Conservation (phyloP, 1,139 yeast species). For the Starmera stellimalicola region DNA sequence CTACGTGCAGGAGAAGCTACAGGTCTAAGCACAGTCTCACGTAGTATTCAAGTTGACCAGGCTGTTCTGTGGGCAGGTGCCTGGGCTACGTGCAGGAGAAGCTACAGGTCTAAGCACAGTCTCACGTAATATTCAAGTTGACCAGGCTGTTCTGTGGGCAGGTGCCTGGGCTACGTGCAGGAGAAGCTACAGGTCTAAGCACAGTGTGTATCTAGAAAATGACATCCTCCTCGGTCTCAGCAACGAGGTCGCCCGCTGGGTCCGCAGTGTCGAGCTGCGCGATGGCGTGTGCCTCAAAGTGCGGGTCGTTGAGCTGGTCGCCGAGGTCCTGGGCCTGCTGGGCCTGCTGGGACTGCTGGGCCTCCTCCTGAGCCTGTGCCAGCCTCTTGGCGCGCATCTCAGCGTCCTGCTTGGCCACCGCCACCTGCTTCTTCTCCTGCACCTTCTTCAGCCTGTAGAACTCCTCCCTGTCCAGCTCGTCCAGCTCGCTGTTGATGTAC, state of each 20-base stretch:
- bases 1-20: too few species aligned
- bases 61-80: too few species aligned
- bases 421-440: conserved; percentile 86
- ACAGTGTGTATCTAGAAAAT: conserved; percentile 26
- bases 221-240: conserved; percentile 39
- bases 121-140: too few species aligned
- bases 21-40: too few species aligned
- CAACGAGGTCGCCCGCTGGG: conserved; percentile 23
- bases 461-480: conserved; percentile 96
- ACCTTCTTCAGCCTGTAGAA: conserved; percentile 94
- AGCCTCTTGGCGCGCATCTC: conserved; percentile 19
- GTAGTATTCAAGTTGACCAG: too few species aligned
- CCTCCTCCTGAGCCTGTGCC: conserved; percentile 13
- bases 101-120: too few species aligned
- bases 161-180: too few species aligned
- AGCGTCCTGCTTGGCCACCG: conserved; percentile 26
- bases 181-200: too few species aligned
- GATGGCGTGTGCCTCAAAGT: conserved; percentile 11
- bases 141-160: too few species aligned
- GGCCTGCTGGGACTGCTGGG: too few species aligned
- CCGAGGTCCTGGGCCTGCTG: conserved; percentile 9
- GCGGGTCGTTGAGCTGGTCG: conserved; percentile 9
- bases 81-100: too few species aligned
- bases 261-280: conserved; percentile 5
- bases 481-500: conserved; percentile 89